Percentiles rank a stretch among this genome's conserved stretches.
These are phyloP conservation scores for Nakazawaea ishiwadae DNA, from an alignment of 805 yeast species.

Conservation along the genomic window DNA sequence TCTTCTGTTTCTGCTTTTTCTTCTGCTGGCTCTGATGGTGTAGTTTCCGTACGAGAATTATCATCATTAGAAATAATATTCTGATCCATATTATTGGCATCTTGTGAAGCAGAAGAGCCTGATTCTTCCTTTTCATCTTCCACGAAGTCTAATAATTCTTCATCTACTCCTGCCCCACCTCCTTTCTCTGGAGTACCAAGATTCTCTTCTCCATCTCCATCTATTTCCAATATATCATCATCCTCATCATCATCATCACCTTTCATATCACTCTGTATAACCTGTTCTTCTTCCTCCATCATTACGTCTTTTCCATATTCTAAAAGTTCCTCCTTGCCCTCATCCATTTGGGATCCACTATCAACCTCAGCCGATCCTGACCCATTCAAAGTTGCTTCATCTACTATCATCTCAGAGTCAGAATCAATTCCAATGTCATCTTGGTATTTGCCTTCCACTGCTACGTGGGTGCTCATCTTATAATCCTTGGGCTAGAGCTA, in stretches of 20 bases:
- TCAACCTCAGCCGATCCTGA: not conserved
- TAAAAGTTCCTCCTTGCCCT: not conserved
- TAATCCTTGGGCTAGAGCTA: too few species aligned
- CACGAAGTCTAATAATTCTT: slow-evolving; percentile 13
- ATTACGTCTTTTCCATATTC: slow-evolving; percentile 1
- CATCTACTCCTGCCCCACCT: slow-evolving; percentile 25
- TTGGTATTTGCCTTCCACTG: not conserved
- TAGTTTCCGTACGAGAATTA: not conserved
- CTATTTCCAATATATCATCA: not conserved
- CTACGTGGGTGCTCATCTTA: not conserved
- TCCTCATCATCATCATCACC: slow-evolving; percentile 1
- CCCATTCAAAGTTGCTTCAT: too few species aligned
- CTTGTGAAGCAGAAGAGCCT: too few species aligned
- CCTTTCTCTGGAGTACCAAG: not conserved
- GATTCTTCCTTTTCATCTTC: slow-evolving; percentile 1
- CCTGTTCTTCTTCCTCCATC: slow-evolving; percentile 2
- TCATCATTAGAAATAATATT: not conserved
- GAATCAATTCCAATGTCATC: not conserved
- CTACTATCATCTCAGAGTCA: slow-evolving; percentile 5
- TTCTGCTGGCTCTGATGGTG: not conserved
- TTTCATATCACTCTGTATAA: not conserved
- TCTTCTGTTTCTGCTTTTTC: not conserved
- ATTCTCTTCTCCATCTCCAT: slow-evolving; percentile 1
- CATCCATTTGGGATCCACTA: not conserved
- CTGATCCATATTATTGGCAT: not conserved